phyloP scores from a whole-genome alignment of 495 filamentous ascomycete genomes.

The Achaetomiella virescens region DNA sequence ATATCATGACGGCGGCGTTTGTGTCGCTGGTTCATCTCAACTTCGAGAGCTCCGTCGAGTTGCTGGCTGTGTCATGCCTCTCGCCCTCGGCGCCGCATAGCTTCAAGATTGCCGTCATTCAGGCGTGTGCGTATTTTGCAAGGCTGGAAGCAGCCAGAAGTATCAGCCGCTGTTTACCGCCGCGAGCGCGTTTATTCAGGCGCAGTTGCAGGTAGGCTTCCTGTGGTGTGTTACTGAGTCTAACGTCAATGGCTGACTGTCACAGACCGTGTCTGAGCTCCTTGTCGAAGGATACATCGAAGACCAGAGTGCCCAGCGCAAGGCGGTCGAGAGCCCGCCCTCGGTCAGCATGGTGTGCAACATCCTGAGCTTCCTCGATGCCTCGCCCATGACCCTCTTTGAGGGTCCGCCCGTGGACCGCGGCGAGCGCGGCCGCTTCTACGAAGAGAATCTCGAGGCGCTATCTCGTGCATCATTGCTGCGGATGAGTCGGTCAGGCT shows the following conservation, averaged over 20 bases:
- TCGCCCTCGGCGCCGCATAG: constrained; percentile 47
- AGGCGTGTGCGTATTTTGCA: constrained; percentile 51
- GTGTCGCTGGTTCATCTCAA: constrained; percentile 54
- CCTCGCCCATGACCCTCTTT: constrained; percentile 47
- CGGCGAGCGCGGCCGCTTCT: constrained; percentile 38
- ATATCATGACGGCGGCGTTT: constrained; percentile 59
- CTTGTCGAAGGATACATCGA: constrained; percentile 40
- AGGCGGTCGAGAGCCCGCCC: constrained; percentile 32
- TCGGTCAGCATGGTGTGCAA: constrained; percentile 42
- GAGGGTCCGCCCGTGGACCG: constrained; percentile 32
- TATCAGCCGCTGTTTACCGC: constrained; percentile 49
- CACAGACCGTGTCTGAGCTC: constrained; percentile 34
- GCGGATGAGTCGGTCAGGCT: constrained; percentile 46
- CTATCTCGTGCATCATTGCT: constrained; percentile 45
- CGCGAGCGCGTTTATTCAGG: constrained; percentile 49
- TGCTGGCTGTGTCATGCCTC: constrained; percentile 48
- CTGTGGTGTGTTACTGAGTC: neutral
- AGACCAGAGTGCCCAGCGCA: constrained; percentile 34
- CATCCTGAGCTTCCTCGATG: constrained; percentile 48
- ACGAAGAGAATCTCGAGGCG: constrained; percentile 44
- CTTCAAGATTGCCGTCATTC: constrained; percentile 56
- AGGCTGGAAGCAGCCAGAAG: constrained; percentile 42
- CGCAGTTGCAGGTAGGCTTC: constrained; percentile 44
- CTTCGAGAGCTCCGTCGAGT: constrained; percentile 50
- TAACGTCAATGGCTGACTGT: constrained; percentile 14